Evolutionary conservation across 2,329 filamentous ascomycete genomes (phyloP).

Genomic region (Aspergillus sp.): DNA sequence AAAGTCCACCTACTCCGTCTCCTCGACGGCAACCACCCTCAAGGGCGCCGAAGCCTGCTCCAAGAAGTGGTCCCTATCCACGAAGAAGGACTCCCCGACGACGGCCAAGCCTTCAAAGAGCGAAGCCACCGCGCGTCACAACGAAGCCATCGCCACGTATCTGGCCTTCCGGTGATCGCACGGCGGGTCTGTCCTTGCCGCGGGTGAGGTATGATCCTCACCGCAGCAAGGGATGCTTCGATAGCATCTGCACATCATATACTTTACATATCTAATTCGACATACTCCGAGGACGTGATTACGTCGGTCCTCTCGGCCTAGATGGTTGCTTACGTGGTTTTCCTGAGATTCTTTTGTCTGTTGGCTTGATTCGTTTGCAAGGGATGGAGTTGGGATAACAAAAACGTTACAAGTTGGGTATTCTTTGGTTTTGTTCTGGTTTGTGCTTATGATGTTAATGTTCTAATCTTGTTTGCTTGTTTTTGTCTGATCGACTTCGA

Average conservation of each 20-base stretch:
- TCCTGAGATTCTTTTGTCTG: too few species aligned
- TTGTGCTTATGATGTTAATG: too few species aligned
- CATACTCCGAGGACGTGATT: constrained; percentile 28
- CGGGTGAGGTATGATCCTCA: too few species aligned
- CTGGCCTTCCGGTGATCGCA: constrained; percentile 26
- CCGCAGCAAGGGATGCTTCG: background rate
- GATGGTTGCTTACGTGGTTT: background rate
- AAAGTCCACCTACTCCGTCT: constrained; percentile 22
- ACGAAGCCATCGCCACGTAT: constrained; percentile 24
- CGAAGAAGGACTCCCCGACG: constrained; percentile 1
- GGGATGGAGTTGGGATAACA: background rate
- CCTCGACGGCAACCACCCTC: constrained; percentile 25
- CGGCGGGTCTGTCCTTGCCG: background rate
- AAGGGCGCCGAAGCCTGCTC: constrained; percentile 16
- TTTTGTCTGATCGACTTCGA: too few species aligned
- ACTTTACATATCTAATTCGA: background rate
- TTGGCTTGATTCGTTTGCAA: background rate
- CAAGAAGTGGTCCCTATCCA: constrained; percentile 4
- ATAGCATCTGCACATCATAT: background rate
- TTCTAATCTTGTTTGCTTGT: too few species aligned
- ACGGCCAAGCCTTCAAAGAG: background rate
- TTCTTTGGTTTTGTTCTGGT: too few species aligned
- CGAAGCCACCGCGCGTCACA: constrained; percentile 11
- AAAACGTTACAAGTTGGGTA: background rate
- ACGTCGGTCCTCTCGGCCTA: background rate